Evolutionary conservation across 495 filamentous ascomycete species (phyloP).

Genomic region (Penicillium ucsense): DNA sequence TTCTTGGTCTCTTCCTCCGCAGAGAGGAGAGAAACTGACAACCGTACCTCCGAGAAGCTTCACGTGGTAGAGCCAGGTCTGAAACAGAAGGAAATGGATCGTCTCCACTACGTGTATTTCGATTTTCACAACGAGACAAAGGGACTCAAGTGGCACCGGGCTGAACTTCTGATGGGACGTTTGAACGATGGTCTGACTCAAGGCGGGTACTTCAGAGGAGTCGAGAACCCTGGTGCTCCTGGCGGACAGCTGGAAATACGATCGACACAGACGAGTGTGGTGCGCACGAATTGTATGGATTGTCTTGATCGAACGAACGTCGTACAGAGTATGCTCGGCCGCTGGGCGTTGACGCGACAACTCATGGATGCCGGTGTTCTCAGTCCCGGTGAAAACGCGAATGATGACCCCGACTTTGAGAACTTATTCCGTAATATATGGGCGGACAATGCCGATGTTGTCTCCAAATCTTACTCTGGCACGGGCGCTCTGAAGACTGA

Average conservation of each 20-base stretch:
- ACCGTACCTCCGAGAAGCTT: constrained; percentile 65
- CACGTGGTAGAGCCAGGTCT: constrained; percentile 58
- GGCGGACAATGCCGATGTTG: constrained; percentile 96
- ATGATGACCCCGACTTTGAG: constrained; percentile 70
- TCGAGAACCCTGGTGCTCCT: constrained; percentile 65
- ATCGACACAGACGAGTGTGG: constrained; percentile 70
- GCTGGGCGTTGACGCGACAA: constrained; percentile 78
- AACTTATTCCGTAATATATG: constrained; percentile 87
- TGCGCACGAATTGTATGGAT: constrained; percentile 98
- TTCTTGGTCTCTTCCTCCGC: constrained; percentile 57
- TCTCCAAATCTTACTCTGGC: constrained; percentile 84
- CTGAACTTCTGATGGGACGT: constrained; percentile 73
- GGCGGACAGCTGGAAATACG: constrained; percentile 68
- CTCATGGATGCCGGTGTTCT: constrained; percentile 74
- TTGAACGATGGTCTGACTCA: constrained; percentile 58
- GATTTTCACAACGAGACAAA: constrained; percentile 98
- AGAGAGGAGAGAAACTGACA: constrained; percentile 49
- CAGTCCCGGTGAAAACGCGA: constrained; percentile 53
- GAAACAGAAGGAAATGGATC: constrained; percentile 57
- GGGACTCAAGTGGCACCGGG: constrained; percentile 85
- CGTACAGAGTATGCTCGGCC: constrained; percentile 88
- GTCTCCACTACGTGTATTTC: constrained; percentile 91
- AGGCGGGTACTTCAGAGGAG: constrained; percentile 87
- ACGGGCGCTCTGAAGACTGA: constrained; percentile 96
- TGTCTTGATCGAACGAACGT: constrained; percentile 97